Conservation (phyloP, 306 rosid species). For the Quercus agrifolia region DNA sequence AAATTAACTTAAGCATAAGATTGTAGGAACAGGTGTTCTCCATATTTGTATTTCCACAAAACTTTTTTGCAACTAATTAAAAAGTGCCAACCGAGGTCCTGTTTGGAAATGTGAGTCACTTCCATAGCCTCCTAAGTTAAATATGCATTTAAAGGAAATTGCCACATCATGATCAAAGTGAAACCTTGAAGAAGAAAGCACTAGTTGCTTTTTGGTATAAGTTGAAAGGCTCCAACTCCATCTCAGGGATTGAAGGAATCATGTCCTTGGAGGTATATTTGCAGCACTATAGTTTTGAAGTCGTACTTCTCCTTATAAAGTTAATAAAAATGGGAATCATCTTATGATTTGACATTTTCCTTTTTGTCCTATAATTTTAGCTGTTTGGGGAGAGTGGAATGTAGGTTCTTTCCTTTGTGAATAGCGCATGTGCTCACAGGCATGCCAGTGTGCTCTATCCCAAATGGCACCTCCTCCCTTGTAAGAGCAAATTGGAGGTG, state of each 20-base stretch:
- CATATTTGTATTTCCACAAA: not conserved
- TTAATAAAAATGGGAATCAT: no score
- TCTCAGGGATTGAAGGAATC: not conserved
- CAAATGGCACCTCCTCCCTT: no score
- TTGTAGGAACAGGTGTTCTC: not conserved
- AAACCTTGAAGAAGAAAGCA: not conserved
- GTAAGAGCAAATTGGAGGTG: no score
- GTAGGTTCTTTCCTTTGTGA: no score
- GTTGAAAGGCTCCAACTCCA: not conserved
- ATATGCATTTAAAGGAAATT: not conserved
- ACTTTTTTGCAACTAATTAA: not conserved
- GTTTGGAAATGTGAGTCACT: not conserved
- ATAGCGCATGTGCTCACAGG: no score
- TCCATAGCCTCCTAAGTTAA: not conserved
- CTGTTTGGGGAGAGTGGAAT: no score
- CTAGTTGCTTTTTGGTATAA: not conserved
- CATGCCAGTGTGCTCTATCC: no score
- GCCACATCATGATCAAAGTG: not conserved
- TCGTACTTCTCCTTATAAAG: not conserved
- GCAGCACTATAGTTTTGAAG: not conserved
- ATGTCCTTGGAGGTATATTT: not conserved
- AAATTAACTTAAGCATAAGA: not conserved
- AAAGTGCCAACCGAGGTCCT: not conserved
- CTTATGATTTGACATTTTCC: no score
- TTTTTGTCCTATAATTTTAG: no score